Percentiles rank a stretch among this genome's conserved stretches.
Evolutionary conservation across 768 basidiomycete species (phyloP).

Genomic region (Rhizopogon vesiculosus): DNA sequence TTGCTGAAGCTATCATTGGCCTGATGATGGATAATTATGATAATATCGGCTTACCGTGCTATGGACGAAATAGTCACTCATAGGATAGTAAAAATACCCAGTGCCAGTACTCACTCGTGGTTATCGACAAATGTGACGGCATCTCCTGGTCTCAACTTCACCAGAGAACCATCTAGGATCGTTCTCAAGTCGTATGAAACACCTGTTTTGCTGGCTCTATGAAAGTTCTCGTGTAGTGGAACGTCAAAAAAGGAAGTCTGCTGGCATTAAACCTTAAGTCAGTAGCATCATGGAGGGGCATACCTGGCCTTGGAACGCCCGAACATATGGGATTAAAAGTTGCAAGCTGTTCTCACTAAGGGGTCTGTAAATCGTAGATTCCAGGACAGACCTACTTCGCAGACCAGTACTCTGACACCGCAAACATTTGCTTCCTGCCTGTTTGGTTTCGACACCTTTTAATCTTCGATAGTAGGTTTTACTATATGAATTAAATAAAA

Average conservation of each 20-base stretch:
- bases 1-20: slow-evolving; percentile 34
- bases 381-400: slow-evolving; percentile 41
- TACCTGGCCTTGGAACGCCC: slow-evolving; percentile 63
- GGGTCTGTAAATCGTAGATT: not conserved
- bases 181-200: slow-evolving; percentile 69
- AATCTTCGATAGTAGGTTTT: slow-evolving; percentile 34
- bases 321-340: slow-evolving; percentile 52
- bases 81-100: not conserved
- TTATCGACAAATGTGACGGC: slow-evolving; percentile 91
- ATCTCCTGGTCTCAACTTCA: slow-evolving; percentile 65
- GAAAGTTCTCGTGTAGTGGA: slow-evolving; percentile 81
- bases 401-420: slow-evolving; percentile 81
- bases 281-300: slow-evolving; percentile 7
- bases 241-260: slow-evolving; percentile 91
- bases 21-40: not conserved
- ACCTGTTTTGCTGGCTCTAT: slow-evolving; percentile 66
- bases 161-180: slow-evolving; percentile 67
- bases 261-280: not conserved
- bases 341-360: slow-evolving; percentile 33
- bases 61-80: not conserved
- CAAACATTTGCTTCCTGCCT: slow-evolving; percentile 52
- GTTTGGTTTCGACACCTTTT: slow-evolving; percentile 42
- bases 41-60: slow-evolving; percentile 53
- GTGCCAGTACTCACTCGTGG: slow-evolving; percentile 60
- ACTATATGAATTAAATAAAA: not conserved